These are phyloP conservation scores for Verticillium isaacii DNA, from an alignment of 2,329 filamentous ascomycete genomes.

Conservation along the genomic window DNA sequence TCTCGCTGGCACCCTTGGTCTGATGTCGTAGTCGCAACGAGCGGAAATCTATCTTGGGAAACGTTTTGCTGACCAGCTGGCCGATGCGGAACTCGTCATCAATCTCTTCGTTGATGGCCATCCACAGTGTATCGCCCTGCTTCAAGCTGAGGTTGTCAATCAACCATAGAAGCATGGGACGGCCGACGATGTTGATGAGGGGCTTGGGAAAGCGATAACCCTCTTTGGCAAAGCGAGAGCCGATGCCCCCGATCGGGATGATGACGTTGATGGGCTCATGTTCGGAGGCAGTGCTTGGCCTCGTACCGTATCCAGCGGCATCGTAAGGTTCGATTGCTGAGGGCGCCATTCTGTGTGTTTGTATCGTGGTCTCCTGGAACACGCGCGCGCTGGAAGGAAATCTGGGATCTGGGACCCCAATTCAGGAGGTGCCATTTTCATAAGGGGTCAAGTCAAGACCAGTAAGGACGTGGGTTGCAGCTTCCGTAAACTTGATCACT, in stretches of 20 bases:
- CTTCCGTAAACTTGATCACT: no score
- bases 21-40: conserved; percentile 19
- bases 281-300: conserved; percentile 2
- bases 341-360: no score
- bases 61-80: conserved; percentile 19
- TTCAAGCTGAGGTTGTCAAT: conserved; percentile 20
- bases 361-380: no score
- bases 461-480: no score
- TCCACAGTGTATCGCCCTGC: conserved; percentile 20
- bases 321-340: no score
- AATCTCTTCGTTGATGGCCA: conserved; percentile 22
- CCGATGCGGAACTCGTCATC: conserved; percentile 22
- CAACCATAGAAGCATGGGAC: conserved; percentile 24
- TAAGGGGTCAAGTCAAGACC: no score
- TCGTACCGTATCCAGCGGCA: no score
- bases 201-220: conserved; percentile 25
- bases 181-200: conserved; percentile 25
- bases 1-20: conserved; percentile 23
- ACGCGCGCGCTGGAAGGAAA: no score
- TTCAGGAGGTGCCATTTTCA: no score
- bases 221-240: conserved; percentile 22
- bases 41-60: conserved; percentile 18
- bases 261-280: conserved; percentile 22
- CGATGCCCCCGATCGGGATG: conserved; percentile 25
- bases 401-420: no score